Evolutionary conservation across 352 stramenopile species (phyloP).

Genomic region (Phytophthora syringae): DNA sequence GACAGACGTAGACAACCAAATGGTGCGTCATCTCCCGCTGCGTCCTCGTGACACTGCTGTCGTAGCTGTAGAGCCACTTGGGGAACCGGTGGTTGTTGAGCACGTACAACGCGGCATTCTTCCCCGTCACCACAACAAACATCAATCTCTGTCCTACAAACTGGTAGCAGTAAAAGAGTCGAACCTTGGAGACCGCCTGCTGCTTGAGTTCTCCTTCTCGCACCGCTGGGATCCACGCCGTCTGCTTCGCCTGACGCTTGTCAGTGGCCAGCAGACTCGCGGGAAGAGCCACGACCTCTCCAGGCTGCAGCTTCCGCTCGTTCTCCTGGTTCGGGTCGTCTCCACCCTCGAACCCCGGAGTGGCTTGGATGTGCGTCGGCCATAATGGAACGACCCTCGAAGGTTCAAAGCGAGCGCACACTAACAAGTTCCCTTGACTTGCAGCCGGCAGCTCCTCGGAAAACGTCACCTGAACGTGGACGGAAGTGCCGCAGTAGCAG

Average conservation of each 20-base stretch:
- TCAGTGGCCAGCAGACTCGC: constrained; percentile 3
- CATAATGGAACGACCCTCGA: constrained; percentile 24
- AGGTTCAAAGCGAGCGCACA: too few species aligned
- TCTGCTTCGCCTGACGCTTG: constrained; percentile 10
- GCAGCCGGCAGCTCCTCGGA: background rate
- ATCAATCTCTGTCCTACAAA: background rate
- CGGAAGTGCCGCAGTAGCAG: constrained; percentile 45
- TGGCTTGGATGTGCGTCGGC: constrained; percentile 14
- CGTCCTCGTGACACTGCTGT: constrained; percentile 47
- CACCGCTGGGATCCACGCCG: constrained; percentile 38
- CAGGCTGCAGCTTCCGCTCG: constrained; percentile 25
- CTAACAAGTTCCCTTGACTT: constrained; percentile 26
- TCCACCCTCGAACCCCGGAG: too few species aligned
- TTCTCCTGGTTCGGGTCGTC: background rate
- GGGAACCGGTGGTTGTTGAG: constrained; percentile 50
- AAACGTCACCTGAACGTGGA: constrained; percentile 41
- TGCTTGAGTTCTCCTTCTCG: constrained; percentile 40
- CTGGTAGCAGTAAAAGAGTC: background rate
- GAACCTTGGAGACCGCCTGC: constrained; percentile 25
- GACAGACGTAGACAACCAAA: constrained; percentile 40
- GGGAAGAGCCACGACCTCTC: constrained; percentile 18
- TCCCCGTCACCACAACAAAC: background rate
- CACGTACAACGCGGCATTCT: constrained; percentile 42
- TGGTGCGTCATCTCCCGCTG: constrained; percentile 53
- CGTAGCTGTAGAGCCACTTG: constrained; percentile 57